Evolutionary conservation across 345 rosid species (phyloP).

Genomic region (Hypericum androsaemum): DNA sequence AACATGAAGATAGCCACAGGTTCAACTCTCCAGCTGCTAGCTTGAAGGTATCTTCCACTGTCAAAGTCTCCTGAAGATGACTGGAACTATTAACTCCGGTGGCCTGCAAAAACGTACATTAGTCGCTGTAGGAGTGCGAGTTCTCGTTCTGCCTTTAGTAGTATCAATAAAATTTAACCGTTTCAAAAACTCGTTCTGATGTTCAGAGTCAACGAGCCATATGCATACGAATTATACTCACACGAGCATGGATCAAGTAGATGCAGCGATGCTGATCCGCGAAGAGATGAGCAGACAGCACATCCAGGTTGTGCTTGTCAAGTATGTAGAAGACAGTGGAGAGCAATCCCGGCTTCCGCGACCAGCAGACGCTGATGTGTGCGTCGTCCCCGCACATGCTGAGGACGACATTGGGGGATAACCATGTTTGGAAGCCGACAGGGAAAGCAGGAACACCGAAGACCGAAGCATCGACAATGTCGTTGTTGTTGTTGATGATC

Average conservation of each 20-base stretch:
- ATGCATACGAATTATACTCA: slow-evolving; percentile 13
- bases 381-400: slow-evolving; percentile 42
- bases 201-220: too few species aligned
- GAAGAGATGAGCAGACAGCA: slow-evolving; percentile 38
- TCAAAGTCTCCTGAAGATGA: slow-evolving; percentile 23
- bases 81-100: slow-evolving; percentile 21
- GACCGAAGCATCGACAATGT: slow-evolving; percentile 5
- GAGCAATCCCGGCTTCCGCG: slow-evolving; percentile 30
- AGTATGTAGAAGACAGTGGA: slow-evolving; percentile 29
- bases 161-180: too few species aligned
- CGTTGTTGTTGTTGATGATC: not conserved
- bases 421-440: slow-evolving; percentile 34
- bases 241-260: slow-evolving; percentile 33
- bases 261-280: slow-evolving; percentile 26
- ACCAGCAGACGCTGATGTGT: slow-evolving; percentile 36
- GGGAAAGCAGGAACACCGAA: slow-evolving; percentile 8
- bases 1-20: slow-evolving; percentile 32
- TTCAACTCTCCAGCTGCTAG: slow-evolving; percentile 46
- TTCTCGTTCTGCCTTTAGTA: too few species aligned
- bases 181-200: too few species aligned
- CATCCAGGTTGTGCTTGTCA: slow-evolving; percentile 41
- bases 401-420: slow-evolving; percentile 41
- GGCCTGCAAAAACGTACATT: slow-evolving; percentile 6
- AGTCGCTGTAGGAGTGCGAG: too few species aligned
- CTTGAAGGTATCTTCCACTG: slow-evolving; percentile 40